These are phyloP conservation scores for Coniferiporia weirii DNA, from an alignment of 1,284 basidiomycete genomes.

Conservation along the genomic window DNA sequence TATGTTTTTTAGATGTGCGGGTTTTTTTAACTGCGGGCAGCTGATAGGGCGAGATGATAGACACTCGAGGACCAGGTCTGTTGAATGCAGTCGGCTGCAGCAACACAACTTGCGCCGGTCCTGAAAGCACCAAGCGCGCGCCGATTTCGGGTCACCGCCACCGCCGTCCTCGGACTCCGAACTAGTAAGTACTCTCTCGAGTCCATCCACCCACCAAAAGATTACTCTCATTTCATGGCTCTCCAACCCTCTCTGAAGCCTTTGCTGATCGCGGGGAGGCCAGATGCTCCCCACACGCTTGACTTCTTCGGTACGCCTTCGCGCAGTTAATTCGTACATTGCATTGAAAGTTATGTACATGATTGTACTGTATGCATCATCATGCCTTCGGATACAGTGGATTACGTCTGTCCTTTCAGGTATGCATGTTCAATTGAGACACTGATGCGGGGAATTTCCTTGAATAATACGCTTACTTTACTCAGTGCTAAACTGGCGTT, in stretches of 20 bases:
- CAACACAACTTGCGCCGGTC: too few species aligned
- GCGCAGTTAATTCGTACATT: neutral
- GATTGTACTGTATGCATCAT: too few species aligned
- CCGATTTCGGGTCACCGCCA: too few species aligned
- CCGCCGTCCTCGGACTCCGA: too few species aligned
- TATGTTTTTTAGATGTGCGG: neutral
- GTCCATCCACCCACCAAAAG: neutral
- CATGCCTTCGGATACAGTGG: constrained; percentile 42
- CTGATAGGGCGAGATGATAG: too few species aligned
- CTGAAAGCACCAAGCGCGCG: neutral
- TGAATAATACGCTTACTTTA: constrained; percentile 11
- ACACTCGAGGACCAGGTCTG: too few species aligned
- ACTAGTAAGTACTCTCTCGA: neutral
- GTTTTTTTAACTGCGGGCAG: neutral
- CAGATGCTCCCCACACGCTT: constrained; percentile 72
- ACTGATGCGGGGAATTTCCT: constrained; percentile 19
- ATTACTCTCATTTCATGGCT: constrained; percentile 51
- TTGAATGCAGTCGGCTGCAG: too few species aligned
- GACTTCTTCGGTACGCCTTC: constrained; percentile 70
- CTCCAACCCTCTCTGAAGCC: constrained; percentile 75
- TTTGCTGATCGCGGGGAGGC: constrained; percentile 63
- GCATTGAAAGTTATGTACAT: neutral
- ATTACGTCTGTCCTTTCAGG: constrained; percentile 88
- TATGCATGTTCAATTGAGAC: constrained; percentile 25
- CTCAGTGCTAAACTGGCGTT: constrained; percentile 55